A percentile compares a stretch with the other conserved stretches of the same genome.
phyloP scores from a whole-genome alignment of 2,329 filamentous ascomycete species.

The Akanthomyces uredinophilus region DNA sequence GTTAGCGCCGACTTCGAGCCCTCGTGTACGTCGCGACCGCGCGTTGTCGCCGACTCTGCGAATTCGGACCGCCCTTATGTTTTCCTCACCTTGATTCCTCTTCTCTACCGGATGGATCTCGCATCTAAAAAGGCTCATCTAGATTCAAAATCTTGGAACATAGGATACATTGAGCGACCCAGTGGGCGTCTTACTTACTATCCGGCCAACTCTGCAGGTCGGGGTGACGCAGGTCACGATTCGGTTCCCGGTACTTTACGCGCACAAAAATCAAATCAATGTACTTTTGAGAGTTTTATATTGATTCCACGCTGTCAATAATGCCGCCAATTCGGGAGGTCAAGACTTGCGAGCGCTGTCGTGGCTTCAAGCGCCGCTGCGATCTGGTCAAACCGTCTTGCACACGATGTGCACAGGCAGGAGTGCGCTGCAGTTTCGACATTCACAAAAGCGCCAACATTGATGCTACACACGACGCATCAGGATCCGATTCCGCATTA shows the following conservation, averaged over 20 bases:
- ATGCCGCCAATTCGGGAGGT: constrained; percentile 31
- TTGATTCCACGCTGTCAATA: background rate
- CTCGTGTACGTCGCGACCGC: background rate
- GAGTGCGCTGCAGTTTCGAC: constrained; percentile 30
- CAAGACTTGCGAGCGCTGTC: constrained; percentile 33
- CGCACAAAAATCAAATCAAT: too few relatives aligned
- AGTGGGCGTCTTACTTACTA: background rate
- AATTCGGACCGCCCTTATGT: background rate
- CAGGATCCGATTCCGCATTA: constrained; percentile 13
- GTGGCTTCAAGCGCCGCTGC: constrained; percentile 32
- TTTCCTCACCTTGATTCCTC: background rate
- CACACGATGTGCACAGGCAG: constrained; percentile 29
- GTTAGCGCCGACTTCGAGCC: background rate
- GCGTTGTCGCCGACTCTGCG: background rate
- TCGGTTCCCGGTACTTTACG: too few relatives aligned
- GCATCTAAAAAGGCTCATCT: background rate
- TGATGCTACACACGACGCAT: background rate
- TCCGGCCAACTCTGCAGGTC: background rate
- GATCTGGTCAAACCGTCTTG: constrained; percentile 32
- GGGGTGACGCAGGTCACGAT: too few relatives aligned
- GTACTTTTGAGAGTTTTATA: background rate
- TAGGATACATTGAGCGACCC: background rate
- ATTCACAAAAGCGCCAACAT: constrained; percentile 14
- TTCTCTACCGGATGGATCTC: background rate
- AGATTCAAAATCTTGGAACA: background rate